phyloP scores from a whole-genome alignment of 495 filamentous ascomycete species.

The Aspergillus panamensis region DNA sequence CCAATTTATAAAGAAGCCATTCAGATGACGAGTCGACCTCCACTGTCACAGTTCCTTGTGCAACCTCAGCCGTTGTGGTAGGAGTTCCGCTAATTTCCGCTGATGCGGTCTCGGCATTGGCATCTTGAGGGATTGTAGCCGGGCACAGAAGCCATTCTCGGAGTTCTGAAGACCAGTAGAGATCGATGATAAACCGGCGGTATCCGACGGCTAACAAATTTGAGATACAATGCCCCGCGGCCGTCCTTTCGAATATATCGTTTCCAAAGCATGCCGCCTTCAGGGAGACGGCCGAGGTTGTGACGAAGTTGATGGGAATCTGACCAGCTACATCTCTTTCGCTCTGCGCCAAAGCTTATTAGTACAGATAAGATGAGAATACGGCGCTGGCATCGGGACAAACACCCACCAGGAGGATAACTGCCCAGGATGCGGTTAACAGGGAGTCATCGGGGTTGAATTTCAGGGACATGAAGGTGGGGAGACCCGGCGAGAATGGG shows the following conservation, averaged over 20 bases:
- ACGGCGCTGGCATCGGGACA: not conserved
- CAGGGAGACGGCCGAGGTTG: conserved; percentile 51
- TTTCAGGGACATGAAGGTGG: conserved; percentile 32
- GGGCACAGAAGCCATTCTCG: conserved; percentile 60
- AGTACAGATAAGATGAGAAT: not conserved
- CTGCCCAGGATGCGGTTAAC: conserved; percentile 34
- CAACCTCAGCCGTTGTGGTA: conserved; percentile 27
- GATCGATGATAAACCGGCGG: conserved; percentile 55
- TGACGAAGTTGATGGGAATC: conserved; percentile 61
- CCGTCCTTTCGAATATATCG: conserved; percentile 44
- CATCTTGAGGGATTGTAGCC: conserved; percentile 33
- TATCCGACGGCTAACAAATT: conserved; percentile 60
- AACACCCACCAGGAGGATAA: conserved; percentile 35
- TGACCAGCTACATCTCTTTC: conserved; percentile 58
- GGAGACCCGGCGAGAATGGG: not conserved
- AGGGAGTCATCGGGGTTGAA: conserved; percentile 34
- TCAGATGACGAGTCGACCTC: conserved; percentile 28
- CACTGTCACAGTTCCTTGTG: conserved; percentile 27
- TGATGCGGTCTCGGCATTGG: conserved; percentile 27
- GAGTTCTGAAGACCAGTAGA: conserved; percentile 58
- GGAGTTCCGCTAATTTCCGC: conserved; percentile 22
- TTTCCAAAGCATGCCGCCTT: conserved; percentile 57
- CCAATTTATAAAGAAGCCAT: conserved; percentile 45
- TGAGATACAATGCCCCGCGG: conserved; percentile 52
- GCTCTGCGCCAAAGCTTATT: conserved; percentile 36